These are phyloP conservation scores for Clitocybe nebularis DNA, from an alignment of 1,284 basidiomycete species.

Conservation along the genomic window DNA sequence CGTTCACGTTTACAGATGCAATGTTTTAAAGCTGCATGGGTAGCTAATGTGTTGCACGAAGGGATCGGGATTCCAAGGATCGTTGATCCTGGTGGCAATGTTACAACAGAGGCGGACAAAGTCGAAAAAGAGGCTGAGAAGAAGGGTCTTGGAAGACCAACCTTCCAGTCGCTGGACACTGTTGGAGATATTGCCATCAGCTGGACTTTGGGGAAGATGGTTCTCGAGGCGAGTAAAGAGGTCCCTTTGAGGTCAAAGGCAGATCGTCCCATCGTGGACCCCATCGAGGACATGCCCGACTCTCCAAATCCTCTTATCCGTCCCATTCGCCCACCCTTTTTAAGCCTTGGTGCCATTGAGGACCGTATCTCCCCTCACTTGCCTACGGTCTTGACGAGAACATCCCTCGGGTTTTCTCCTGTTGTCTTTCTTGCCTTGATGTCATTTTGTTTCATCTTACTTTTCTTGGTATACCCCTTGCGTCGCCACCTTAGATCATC, in stretches of 20 bases:
- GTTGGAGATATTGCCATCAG: constrained; percentile 92
- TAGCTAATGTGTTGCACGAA: constrained; percentile 94
- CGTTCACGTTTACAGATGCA: constrained; percentile 89
- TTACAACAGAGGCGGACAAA: constrained; percentile 52
- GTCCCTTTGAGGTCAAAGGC: constrained; percentile 49
- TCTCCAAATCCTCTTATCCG: constrained; percentile 52
- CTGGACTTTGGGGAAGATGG: constrained; percentile 99
- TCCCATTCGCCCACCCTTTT: constrained; percentile 59
- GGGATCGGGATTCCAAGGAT: constrained; percentile 94
- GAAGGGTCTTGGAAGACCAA: constrained; percentile 77
- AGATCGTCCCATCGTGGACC: constrained; percentile 59
- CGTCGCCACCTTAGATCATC: constrained; percentile 48
- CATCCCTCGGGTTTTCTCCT: constrained; percentile 68
- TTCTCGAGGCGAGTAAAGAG: constrained; percentile 91
- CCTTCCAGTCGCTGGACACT: constrained; percentile 90
- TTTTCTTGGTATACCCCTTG: constrained; percentile 48
- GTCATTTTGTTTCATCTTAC: constrained; percentile 35
- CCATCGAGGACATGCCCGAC: constrained; percentile 58
- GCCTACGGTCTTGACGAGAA: constrained; percentile 52
- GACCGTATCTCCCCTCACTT: constrained; percentile 60
- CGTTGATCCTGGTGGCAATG: constrained; percentile 77
- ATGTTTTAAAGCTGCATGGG: constrained; percentile 99
- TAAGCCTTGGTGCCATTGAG: constrained; percentile 57
- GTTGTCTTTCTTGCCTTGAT: constrained; percentile 55
- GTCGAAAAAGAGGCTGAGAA: constrained; percentile 70